Evolutionary conservation across 495 filamentous ascomycete species (phyloP), one percentile per base, ranked within the genome.

Genomic region (Penicillium lividum): DNA sequence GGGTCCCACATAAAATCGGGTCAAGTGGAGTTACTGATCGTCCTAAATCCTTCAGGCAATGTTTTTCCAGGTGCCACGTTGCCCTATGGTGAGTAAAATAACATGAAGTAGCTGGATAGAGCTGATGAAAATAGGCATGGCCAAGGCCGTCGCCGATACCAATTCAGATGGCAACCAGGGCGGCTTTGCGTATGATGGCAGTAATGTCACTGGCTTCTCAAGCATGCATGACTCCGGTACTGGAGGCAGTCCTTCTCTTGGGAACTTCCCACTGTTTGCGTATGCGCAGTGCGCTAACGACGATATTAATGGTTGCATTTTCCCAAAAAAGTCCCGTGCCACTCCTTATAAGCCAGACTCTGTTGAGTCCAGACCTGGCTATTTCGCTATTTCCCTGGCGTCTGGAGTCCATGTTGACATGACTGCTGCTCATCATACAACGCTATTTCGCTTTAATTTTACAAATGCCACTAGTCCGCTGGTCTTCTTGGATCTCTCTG

Each of bases 91-190:
- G 22, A 22, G 22, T 22, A 22, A 22, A 22, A 1, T 2, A 22
- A 22, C 22, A 22, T 1, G 22, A 22, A 22, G 22, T 22, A 22
- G 22, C 22, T 22, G 22, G 22, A 22, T 22, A 22, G 22, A 22
- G 22, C 22, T 22, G 22, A 22, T 22, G 22, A 22, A 22, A 1
- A 22, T 2, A 22, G 22, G 77, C 62, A 89, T 93, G 83, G 88
- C 88, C 56, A 92, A 93, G 70, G 88, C 89, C 36, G 88, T 89
- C 7, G 84, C 89, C 30, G 89, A 93, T 69, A 88, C 85, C 16
- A 81, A 84, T 57, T 84, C 81, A 30, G 77, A 75, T 43, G 73
- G 58, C 51, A 89, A 87, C 59, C 88, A 91, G 65, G 89, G 89
- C 16, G 89, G 89, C 5, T 93, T 91, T 64, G 81, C 88, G 3